Base-by-base conservation (phyloP, 352 stramenopile species). In the Phytophthora pinifolia region DNA sequence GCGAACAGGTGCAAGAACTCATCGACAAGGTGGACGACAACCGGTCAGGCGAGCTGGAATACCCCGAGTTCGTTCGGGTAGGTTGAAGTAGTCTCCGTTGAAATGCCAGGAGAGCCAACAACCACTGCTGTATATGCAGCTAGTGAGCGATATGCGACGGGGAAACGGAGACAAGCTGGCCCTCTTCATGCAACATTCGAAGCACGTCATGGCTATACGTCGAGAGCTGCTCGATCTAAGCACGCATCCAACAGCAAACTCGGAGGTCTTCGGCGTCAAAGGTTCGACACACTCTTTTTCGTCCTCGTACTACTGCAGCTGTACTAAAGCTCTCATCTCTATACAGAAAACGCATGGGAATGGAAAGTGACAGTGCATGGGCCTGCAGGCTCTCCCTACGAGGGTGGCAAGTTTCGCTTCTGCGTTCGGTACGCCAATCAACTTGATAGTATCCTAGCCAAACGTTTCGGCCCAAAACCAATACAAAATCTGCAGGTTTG, bases 1-100 rank as follows among this genome's bases (percentile, higher is more conserved):
- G 6, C 22, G 15, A 7, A 25, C 35, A 87, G 76, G 65, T 89
- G 14, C 72, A 85, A 44, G 59, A 55, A 14, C 59, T 88, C 15
- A 89, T 89, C 25, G 76, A 86, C 45, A 86, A 82, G 46, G 79
- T 88, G 5, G 79, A 89, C 29, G 76, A 87, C 30, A 89, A 89
- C 41, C 70, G 61, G 27, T 89, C 79, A 12, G 79, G 79, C 0
- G 72, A 86, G 46, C 60, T 89, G 33, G 76, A 89, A 55, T 89
- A 76, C 44, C 56, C 64, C 18, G 79, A 89, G 55, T 89, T 88
- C 49, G 79, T 88, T 36, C 68, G 76, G 39, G 79, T 87, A 53
- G 17, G 12, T 43, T 31, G 4, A 42, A 20, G 47, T 50, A 27
- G 6, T 9, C 31, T 42, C 15, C 14, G 45, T 42, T 8, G 6